These are phyloP conservation scores for Aspergillus incahuasiensis DNA, from an alignment of 495 filamentous ascomycete genomes.

Conservation along the genomic window DNA sequence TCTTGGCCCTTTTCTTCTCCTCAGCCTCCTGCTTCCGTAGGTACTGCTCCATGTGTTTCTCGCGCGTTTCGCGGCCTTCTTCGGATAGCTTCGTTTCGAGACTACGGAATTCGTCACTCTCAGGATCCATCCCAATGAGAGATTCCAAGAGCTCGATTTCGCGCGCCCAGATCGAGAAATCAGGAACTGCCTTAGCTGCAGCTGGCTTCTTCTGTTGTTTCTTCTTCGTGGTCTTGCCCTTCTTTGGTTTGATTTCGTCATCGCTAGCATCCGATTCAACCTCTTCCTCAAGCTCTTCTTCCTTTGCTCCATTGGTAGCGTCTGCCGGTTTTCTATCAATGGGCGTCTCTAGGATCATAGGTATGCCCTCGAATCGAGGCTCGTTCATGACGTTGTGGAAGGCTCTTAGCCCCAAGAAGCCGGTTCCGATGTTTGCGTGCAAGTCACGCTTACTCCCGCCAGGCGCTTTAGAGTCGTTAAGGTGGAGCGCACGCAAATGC, in stretches of 20 bases:
- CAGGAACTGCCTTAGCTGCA: constrained; percentile 46
- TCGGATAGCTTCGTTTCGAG: constrained; percentile 62
- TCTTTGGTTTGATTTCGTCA: constrained; percentile 19
- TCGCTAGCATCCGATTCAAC: constrained; percentile 19
- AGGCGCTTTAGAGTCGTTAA: constrained; percentile 93
- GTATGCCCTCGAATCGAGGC: constrained; percentile 66
- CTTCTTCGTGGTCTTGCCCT: constrained; percentile 13
- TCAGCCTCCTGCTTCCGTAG: constrained; percentile 62
- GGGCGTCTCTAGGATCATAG: constrained; percentile 93
- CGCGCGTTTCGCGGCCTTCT: constrained; percentile 63
- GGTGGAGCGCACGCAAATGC: constrained; percentile 79
- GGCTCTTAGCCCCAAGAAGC: constrained; percentile 81
- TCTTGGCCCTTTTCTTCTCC: constrained; percentile 46
- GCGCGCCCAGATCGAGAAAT: constrained; percentile 72
- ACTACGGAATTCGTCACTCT: constrained; percentile 60
- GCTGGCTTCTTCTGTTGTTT: constrained; percentile 25
- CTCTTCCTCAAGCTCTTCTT: constrained; percentile 8
- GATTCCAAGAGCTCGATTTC: constrained; percentile 89
- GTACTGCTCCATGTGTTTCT: constrained; percentile 70
- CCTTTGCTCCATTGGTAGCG: not conserved
- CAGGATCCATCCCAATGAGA: constrained; percentile 74
- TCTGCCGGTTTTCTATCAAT: constrained; percentile 54
- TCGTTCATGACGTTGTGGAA: constrained; percentile 93
- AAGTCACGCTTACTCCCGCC: constrained; percentile 72
- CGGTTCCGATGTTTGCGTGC: constrained; percentile 91